These are phyloP conservation scores for Ocimum tenuiflorum DNA, from an alignment of 257 asterid species.

Conservation along the genomic window DNA sequence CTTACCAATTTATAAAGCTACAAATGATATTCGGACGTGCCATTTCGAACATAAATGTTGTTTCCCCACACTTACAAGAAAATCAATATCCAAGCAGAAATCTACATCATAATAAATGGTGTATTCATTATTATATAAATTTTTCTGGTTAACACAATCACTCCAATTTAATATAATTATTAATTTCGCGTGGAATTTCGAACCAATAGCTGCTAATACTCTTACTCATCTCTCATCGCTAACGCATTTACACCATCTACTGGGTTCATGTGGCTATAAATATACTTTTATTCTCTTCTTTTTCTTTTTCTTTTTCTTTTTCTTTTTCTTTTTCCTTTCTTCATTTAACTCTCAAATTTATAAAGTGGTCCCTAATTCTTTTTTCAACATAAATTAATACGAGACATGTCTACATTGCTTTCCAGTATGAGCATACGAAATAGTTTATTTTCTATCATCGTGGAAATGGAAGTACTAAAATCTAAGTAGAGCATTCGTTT, in stretches of 20 bases:
- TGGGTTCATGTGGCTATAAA: background rate
- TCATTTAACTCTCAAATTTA: background rate
- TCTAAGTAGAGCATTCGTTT: too few relatives aligned
- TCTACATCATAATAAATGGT: conserved; percentile 26
- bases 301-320: too few relatives aligned
- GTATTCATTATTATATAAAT: conserved; percentile 14
- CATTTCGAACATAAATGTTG: too few relatives aligned
- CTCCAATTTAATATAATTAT: conserved; percentile 24
- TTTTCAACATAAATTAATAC: background rate
- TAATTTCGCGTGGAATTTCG: conserved; percentile 10
- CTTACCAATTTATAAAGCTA: too few relatives aligned
- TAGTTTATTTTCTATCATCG: too few relatives aligned
- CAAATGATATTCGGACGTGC: too few relatives aligned
- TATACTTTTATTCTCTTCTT: too few relatives aligned
- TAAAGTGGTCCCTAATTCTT: conserved; percentile 18
- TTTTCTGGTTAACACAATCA: conserved; percentile 16
- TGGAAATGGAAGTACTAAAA: too few relatives aligned
- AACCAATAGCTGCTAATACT: background rate
- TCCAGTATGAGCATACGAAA: too few relatives aligned
- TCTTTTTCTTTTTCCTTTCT: background rate
- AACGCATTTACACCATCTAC: background rate
- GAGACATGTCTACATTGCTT: background rate
- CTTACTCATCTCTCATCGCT: background rate
- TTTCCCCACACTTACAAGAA: conserved; percentile 20
- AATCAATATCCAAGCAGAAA: conserved; percentile 21